Evolutionary conservation across 177 flowering plant genomes (phyloP).

Genomic region (Vitis hybrid): DNA sequence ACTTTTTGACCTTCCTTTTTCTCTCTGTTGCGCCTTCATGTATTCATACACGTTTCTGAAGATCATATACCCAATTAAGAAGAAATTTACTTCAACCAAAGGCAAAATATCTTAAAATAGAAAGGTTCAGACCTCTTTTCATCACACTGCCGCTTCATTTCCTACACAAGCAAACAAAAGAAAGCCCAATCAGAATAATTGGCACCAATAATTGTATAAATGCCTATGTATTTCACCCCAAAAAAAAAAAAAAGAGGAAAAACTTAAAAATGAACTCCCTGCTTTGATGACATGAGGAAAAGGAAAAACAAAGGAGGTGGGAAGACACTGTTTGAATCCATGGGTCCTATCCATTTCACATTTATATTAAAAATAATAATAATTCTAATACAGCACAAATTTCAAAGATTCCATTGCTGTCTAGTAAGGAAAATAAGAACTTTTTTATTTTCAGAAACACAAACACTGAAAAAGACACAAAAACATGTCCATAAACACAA

Average conservation of each 20-base stretch:
- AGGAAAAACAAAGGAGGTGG: neutral
- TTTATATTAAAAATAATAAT: no score
- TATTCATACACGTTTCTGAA: conserved; percentile 42
- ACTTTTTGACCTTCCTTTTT: conserved; percentile 37
- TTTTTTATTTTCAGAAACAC: no score
- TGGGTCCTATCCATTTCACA: no score
- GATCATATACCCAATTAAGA: conserved; percentile 10
- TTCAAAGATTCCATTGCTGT: no score
- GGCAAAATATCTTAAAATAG: neutral
- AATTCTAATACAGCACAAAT: no score
- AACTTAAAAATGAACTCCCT: neutral
- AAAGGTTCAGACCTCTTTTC: conserved; percentile 44
- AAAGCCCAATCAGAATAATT: conserved; percentile 5
- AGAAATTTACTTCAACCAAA: conserved; percentile 6
- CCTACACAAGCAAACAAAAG: conserved; percentile 30
- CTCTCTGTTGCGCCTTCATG: conserved; percentile 44
- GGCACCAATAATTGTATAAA: neutral
- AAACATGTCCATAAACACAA: no score
- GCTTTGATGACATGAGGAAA: no score
- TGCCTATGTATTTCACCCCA: no score
- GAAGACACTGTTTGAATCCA: no score
- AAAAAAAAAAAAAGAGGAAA: neutral
- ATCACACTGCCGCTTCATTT: conserved; percentile 56
- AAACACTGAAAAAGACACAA: no score
- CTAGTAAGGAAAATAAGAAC: no score